phyloP scores from a whole-genome alignment of 345 rosid genomes.

The Euclidium syriacum region DNA sequence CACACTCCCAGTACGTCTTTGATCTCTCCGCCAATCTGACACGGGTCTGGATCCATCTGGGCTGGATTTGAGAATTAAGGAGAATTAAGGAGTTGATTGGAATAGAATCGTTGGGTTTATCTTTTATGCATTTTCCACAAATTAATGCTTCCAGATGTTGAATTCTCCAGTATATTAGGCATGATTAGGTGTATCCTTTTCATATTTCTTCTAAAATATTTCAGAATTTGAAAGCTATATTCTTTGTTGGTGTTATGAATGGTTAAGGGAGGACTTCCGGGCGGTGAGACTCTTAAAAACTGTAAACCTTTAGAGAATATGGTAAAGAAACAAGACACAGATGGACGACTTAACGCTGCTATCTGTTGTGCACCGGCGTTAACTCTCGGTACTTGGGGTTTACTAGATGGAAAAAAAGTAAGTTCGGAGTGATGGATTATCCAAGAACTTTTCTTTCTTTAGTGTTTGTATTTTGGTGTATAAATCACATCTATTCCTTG shows the following conservation, averaged over 20 bases:
- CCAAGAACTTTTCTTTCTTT: not conserved
- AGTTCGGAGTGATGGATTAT: not conserved
- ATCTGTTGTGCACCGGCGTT: conserved; percentile 89
- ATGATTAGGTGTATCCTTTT: not conserved
- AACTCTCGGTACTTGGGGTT: conserved; percentile 78
- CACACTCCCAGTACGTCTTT: conserved; percentile 57
- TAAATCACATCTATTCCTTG: not conserved
- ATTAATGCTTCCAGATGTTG: not conserved
- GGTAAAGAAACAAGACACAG: conserved; percentile 72
- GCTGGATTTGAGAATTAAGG: not conserved
- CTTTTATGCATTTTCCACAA: not conserved
- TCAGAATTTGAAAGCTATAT: not conserved
- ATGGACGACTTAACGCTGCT: conserved; percentile 75
- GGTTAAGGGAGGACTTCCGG: conserved; percentile 85
- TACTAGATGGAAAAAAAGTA: conserved; percentile 81
- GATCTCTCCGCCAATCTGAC: conserved; percentile 6
- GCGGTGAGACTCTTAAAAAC: conserved; percentile 67
- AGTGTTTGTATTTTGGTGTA: not conserved
- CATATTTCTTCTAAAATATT: not conserved
- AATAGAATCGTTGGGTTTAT: not conserved
- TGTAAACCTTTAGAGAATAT: conserved; percentile 58
- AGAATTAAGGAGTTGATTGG: not conserved
- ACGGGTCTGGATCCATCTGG: not conserved
- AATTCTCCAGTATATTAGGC: no score
- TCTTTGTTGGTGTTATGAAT: not conserved